Base-by-base conservation (phyloP, 73 alveolate genomes). In the Blepharisma japonicum region DNA sequence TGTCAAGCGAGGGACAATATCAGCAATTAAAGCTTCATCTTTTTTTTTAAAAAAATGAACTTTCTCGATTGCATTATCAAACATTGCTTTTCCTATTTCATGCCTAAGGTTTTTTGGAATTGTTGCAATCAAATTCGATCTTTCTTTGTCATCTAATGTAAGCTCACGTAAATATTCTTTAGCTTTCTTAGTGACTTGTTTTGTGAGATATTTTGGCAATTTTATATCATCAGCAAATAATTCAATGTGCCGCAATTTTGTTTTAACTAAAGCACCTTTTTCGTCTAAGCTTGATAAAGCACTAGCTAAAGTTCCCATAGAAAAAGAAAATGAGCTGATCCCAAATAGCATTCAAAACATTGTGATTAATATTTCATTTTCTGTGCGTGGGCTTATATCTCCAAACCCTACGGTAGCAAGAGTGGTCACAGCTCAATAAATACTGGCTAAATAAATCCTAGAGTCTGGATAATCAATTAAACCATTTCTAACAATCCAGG, bases 391-490 rank as follows among this genome's bases (percentile, higher is more conserved):
- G 5, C 71, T 27, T 2, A 89, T 76, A 55, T 89, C 95, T 0
- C 95, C 95, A 55, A 78, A 89, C 0, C 95, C 95, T 4, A 89
- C 95, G 2, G 92, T 85, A 0, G 84, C 68, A 6, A 86, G 51
- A 2, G 91, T 81, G 39, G 87, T 78, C 45, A 80, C 49, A 6
- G 90, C 81, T 87, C 90, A 89, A 56, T 89, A 89, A 18, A 89
- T 55, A 14, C 88, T 42, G 2, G 89, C 79, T 49, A 89, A 23
- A 47, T 89, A 89, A 9, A 78, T 53, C 1, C 71, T n/a, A 39
- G 49, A 66, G 67, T 86, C 70, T 45, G 49, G 83, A 4, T 68
- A 45, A 2, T 61, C 74, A 8, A 18, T 8, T 21, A 77, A 68
- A 1, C 82, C 89, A 20, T 54, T 46, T 47, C 90, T 38, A 39